Conservation (phyloP, 768 basidiomycete genomes). For the Tulasnella sp. region DNA sequence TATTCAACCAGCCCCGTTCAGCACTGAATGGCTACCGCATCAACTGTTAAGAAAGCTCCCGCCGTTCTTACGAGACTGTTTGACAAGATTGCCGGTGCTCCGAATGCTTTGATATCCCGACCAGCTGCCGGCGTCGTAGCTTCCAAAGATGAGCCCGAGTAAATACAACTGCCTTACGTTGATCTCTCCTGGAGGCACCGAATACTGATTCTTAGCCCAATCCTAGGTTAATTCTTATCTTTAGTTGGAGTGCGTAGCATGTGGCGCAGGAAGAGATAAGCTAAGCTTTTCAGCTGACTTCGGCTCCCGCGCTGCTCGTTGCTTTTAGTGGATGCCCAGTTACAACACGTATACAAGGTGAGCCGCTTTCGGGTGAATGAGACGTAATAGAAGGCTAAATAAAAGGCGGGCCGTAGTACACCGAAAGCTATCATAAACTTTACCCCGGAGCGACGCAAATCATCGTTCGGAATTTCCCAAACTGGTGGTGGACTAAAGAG, state of each 20-base stretch:
- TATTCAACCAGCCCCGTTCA: background rate
- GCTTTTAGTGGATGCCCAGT: slow-evolving; percentile 19
- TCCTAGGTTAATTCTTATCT: slow-evolving; percentile 20
- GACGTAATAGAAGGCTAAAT: background rate
- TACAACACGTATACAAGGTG: slow-evolving; percentile 17
- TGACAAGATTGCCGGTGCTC: background rate
- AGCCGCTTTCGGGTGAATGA: background rate
- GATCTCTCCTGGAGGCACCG: background rate
- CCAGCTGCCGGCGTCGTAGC: background rate
- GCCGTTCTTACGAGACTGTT: background rate
- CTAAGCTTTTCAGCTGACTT: background rate
- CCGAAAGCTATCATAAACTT: slow-evolving; percentile 18
- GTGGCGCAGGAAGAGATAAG: background rate
- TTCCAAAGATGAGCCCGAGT: background rate
- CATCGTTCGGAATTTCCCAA: background rate
- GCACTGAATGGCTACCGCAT: background rate
- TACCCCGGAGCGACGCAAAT: slow-evolving; percentile 22
- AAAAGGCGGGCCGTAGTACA: slow-evolving; percentile 7
- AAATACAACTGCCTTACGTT: background rate
- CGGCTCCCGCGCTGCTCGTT: background rate
- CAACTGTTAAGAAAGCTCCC: background rate
- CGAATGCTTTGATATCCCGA: background rate
- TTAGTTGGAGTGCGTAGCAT: slow-evolving; percentile 19
- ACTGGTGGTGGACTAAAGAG: slow-evolving; percentile 5
- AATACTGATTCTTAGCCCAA: background rate